These are phyloP conservation scores for Mycogone perniciosa DNA, from an alignment of 2,329 filamentous ascomycete genomes.

Conservation along the genomic window DNA sequence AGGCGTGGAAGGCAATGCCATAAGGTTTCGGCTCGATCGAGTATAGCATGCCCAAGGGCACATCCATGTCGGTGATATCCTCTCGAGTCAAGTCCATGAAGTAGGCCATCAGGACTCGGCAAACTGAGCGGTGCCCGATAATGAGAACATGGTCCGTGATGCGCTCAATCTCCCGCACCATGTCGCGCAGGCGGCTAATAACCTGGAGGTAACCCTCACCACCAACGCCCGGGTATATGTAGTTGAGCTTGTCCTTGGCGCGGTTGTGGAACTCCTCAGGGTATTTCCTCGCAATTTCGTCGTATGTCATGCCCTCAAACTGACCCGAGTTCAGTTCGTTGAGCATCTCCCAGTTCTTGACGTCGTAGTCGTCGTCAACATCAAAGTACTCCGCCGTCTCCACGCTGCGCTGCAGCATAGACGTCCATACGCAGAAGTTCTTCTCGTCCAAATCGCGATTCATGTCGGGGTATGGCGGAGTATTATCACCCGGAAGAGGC, in stretches of 20 bases:
- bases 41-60: slow-evolving; percentile 89
- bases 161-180: slow-evolving; percentile 94
- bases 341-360: slow-evolving; percentile 96
- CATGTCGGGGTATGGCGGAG: slow-evolving; percentile 87
- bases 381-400: slow-evolving; percentile 87
- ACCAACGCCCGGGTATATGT: slow-evolving; percentile 92
- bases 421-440: slow-evolving; percentile 97
- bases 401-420: slow-evolving; percentile 86
- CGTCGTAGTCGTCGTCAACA: slow-evolving; percentile 84
- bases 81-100: slow-evolving; percentile 89
- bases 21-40: slow-evolving; percentile 97
- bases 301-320: slow-evolving; percentile 93
- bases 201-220: slow-evolving; percentile 96
- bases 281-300: slow-evolving; percentile 73
- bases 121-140: slow-evolving; percentile 87
- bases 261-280: slow-evolving; percentile 78
- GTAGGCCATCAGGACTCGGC: slow-evolving; percentile 88
- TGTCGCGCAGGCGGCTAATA: slow-evolving; percentile 88
- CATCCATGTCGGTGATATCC: slow-evolving; percentile 89
- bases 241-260: slow-evolving; percentile 81
- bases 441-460: slow-evolving; percentile 66
- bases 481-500: slow-evolving; percentile 84
- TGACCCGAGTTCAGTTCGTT: slow-evolving; percentile 91
- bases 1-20: slow-evolving; percentile 93
- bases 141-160: slow-evolving; percentile 94